Evolutionary conservation across 768 basidiomycete species (phyloP), one percentile per base, ranked within the genome.

Genomic region (Chalciporus pseudorubinellus): DNA sequence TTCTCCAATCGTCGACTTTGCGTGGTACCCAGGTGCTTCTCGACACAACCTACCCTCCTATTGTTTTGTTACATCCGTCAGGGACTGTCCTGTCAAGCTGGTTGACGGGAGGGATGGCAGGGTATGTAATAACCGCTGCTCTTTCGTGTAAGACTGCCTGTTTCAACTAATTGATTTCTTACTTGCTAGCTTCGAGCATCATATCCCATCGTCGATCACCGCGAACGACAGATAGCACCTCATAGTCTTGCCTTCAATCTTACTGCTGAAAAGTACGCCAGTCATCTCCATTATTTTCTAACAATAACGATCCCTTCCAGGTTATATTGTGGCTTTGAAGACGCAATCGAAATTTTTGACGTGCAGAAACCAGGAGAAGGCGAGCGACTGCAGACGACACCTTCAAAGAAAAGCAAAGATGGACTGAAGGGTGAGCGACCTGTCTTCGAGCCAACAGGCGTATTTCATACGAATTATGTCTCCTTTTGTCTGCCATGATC

Each of bases 191-290:
- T 92, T 18, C 82, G 95, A 16, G 95, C 94, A 0, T 94, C 92
- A 1, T 98, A 98, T 67, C 77, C 77, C 36, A 95, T 98, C 34
- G 80, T 98, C 10, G 94, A 98, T 66, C 95, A 98, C 60, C 76
- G 88, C n/a, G 95, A 98, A 70, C 80, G 94, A 28, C 83, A 91
- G 48, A 75, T 97, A 36, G 93, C 92, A 0, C 94, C 95, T 0
- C 87, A 92, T 48, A 82, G 83, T 58, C 74, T 98, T 52, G 77
- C 86, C 0, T 98, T 97, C 69, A 89, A 90, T 58, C 66, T 76
- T 1, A 70, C 79, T 5, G 83, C 81, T 0, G 74, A 83, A 31
- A 86, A 77, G 93, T 93, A 50, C 38, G 42, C 43, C 34, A 29
- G 8, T 41, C 34, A 5, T 8, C 20, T 33, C 11, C 12, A 14